phyloP scores from a whole-genome alignment of 2,329 filamentous ascomycete genomes.

The Tympanopsis confertula region DNA sequence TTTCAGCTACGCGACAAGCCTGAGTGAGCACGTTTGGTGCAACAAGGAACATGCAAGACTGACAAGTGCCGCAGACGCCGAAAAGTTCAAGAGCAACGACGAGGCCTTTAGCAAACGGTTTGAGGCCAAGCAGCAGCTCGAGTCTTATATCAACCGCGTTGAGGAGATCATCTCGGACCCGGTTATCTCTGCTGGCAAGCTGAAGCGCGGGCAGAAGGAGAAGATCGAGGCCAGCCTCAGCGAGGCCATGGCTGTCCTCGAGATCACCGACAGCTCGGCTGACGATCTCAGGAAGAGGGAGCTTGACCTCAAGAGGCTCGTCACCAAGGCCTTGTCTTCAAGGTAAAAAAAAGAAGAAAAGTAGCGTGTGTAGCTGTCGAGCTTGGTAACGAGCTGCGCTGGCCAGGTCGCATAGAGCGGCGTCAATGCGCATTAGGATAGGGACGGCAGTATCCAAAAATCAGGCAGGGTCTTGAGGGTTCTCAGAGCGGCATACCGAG shows the following conservation, averaged over 20 bases:
- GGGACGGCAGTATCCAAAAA: too few species aligned
- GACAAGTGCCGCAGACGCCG: slow-evolving; percentile 51
- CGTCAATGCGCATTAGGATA: too few species aligned
- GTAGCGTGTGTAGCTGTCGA: too few species aligned
- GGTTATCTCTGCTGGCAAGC: slow-evolving; percentile 84
- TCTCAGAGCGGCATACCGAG: too few species aligned
- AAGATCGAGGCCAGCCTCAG: slow-evolving; percentile 96
- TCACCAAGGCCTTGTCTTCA: slow-evolving; percentile 96
- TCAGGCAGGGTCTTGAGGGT: too few species aligned
- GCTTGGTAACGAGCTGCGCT: too few species aligned
- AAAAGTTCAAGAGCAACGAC: slow-evolving; percentile 97
- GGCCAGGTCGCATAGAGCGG: too few species aligned
- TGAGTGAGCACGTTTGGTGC: too few species aligned
- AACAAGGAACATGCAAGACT: slow-evolving; percentile 10
- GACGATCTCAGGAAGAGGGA: slow-evolving; percentile 99
- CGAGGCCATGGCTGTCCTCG: slow-evolving; percentile 94
- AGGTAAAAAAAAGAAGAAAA: slow-evolving; percentile 47
- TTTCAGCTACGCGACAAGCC: too few species aligned
- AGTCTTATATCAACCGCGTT: slow-evolving; percentile 95
- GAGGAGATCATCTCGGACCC: slow-evolving; percentile 99
- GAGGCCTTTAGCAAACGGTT: slow-evolving; percentile 99
- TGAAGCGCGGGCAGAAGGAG: slow-evolving; percentile 98
- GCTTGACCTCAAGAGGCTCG: slow-evolving; percentile 88
- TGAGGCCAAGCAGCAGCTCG: slow-evolving; percentile 97
- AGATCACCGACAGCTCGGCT: slow-evolving; percentile 80